Percentiles rank a stretch among this genome's conserved stretches.
Conservation (phyloP, 1,284 basidiomycete species). For the Sutorius eximius region DNA sequence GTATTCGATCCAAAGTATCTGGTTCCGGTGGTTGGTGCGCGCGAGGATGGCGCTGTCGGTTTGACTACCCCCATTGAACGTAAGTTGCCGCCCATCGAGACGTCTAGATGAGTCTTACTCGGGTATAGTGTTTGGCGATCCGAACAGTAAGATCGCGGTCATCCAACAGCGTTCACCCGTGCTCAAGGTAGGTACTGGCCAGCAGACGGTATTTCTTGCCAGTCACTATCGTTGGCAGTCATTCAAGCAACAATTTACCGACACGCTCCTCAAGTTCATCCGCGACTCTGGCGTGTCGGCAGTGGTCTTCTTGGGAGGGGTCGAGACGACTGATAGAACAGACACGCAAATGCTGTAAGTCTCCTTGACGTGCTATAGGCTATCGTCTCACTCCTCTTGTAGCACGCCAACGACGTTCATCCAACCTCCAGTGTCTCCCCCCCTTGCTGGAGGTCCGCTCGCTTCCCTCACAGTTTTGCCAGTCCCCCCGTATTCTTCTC, state of each 20-base stretch:
- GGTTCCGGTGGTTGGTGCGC: conserved; percentile 66
- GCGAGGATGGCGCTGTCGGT: conserved; percentile 57
- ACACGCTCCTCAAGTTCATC: conserved; percentile 56
- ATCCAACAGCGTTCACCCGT: conserved; percentile 78
- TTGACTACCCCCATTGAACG: conserved; percentile 75
- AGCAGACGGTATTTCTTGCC: neutral
- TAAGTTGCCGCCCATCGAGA: conserved; percentile 36
- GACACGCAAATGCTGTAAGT: conserved; percentile 75
- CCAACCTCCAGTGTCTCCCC: conserved; percentile 40
- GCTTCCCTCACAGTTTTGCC: conserved; percentile 42
- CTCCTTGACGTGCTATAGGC: conserved; percentile 33
- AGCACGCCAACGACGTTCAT: conserved; percentile 65
- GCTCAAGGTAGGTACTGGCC: conserved; percentile 52
- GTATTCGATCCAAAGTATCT: conserved; percentile 61
- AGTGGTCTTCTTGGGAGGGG: conserved; percentile 66
- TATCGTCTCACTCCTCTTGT: conserved; percentile 29
- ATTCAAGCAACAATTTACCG: conserved; percentile 67
- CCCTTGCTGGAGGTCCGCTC: conserved; percentile 41
- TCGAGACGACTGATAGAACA: conserved; percentile 71
- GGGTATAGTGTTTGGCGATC: conserved; percentile 61
- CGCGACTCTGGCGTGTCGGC: conserved; percentile 46
- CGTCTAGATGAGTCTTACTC: neutral
- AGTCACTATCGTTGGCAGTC: conserved; percentile 41
- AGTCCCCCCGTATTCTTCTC: conserved; percentile 52
- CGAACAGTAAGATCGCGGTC: conserved; percentile 49